These are phyloP conservation scores for Neoscytalidium dimidiatum DNA, from an alignment of 2,329 filamentous ascomycete species.

Conservation along the genomic window DNA sequence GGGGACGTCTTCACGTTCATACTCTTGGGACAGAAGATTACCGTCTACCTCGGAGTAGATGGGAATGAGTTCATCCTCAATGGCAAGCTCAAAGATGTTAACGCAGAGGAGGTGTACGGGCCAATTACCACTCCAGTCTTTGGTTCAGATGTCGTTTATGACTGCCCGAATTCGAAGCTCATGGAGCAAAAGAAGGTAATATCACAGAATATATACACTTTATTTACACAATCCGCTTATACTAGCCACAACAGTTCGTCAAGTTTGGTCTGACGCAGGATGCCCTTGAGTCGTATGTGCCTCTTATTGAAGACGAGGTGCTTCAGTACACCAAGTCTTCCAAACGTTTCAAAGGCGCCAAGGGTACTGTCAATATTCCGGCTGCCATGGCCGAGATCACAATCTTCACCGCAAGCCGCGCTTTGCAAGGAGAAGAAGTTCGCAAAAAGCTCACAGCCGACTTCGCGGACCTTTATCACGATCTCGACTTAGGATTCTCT, in stretches of 20 bases:
- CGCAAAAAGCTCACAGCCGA: constrained; percentile 72
- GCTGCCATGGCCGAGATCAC: constrained; percentile 77
- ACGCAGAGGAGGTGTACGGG: constrained; percentile 57
- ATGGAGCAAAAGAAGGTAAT: constrained; percentile 31
- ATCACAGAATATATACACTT: not conserved
- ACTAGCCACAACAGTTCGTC: constrained; percentile 57
- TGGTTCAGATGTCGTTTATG: constrained; percentile 30
- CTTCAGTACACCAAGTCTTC: constrained; percentile 67
- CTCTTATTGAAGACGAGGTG: constrained; percentile 71
- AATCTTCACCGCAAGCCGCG: constrained; percentile 81
- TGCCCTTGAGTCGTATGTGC: constrained; percentile 70
- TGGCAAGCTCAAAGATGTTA: constrained; percentile 55
- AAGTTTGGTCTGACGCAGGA: constrained; percentile 71
- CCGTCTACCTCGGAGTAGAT: constrained; percentile 51
- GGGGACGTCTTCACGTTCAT: constrained; percentile 59
- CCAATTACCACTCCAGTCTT: constrained; percentile 39
- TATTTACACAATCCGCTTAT: too few species aligned
- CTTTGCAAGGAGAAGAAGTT: constrained; percentile 76
- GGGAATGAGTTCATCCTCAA: constrained; percentile 62
- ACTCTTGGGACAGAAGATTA: constrained; percentile 54
- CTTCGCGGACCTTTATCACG: constrained; percentile 76
- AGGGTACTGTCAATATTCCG: constrained; percentile 66
- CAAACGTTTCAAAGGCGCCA: constrained; percentile 60
- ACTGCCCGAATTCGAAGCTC: constrained; percentile 31
- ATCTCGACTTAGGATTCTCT: constrained; percentile 80